phyloP scores from a whole-genome alignment of 139 green algal species.

The Tetraselmis striata region DNA sequence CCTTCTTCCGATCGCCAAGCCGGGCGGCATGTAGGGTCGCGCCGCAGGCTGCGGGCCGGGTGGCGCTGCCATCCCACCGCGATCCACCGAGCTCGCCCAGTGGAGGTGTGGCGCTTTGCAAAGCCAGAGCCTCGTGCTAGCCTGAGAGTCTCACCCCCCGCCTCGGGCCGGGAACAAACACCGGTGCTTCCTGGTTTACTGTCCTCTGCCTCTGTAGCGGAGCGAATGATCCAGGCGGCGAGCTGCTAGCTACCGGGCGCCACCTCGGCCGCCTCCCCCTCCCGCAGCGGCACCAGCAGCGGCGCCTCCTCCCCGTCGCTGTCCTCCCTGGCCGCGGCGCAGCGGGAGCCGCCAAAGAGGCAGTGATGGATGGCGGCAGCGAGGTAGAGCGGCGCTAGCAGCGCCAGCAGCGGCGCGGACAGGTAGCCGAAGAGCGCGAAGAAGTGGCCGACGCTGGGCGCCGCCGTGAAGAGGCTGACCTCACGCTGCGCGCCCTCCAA shows the following conservation, averaged over 20 bases:
- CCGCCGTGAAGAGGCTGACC: background rate
- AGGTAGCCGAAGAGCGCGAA: background rate
- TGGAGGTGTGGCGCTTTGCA: too few relatives aligned
- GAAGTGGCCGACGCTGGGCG: background rate
- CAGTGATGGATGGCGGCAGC: background rate
- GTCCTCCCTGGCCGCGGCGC: background rate
- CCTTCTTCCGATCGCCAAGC: too few relatives aligned
- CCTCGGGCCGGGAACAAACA: too few relatives aligned
- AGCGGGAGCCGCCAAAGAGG: background rate
- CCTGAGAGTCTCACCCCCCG: too few relatives aligned
- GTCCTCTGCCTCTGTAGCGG: too few relatives aligned
- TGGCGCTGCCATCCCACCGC: too few relatives aligned
- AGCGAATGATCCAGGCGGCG: too few relatives aligned
- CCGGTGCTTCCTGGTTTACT: too few relatives aligned
- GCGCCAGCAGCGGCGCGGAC: background rate
- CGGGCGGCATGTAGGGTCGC: too few relatives aligned
- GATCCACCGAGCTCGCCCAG: too few relatives aligned
- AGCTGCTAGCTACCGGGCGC: background rate
- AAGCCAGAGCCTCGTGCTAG: too few relatives aligned
- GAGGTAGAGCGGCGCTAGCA: background rate
- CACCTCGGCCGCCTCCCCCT: background rate
- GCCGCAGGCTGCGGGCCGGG: too few relatives aligned
- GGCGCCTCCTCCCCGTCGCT: background rate
- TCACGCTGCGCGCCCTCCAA: background rate
- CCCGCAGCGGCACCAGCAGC: background rate